Base-by-base conservation (phyloP, 345 rosid species). In the Hypericum perforatum region DNA sequence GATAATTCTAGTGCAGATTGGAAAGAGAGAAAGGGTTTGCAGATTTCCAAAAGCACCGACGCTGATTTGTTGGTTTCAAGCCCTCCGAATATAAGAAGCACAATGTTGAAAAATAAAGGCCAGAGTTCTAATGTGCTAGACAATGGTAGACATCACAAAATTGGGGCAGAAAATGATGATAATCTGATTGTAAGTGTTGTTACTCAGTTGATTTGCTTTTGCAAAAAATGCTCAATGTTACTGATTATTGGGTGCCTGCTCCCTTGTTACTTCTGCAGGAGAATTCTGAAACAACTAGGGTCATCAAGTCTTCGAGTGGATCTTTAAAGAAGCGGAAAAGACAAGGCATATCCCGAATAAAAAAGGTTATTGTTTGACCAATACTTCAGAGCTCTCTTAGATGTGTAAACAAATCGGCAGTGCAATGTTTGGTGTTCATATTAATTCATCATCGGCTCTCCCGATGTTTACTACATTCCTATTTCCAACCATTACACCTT, bases 261-360 rank as follows among this genome's bases (percentile, higher is more conserved):
- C 39, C 8, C 51, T 49, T 41, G 39, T 40, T 55, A 12, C 48
- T 48, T 54, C 50, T 61, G 39, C 9, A 51, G 29, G 65, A 70
- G 83, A 69, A 63, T 58, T 29, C 46, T 15, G 61, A 64, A 45
- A 8, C 71, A 43, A 66, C 50, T 52, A 56, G 40, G 60, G 54
- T 46, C 61, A 70, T 50, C 16, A 82, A 78, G 64, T 73, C 94
- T 71, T 71, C 77, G 22, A 45, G 63, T 63, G 88, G 71, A 74
- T 68, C 85, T 57, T 38, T 58, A 63, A 82, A 85, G 76, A 88
- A 85, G 67, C 76, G 74, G 53, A 87, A 81, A 77, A 82, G 94
- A 72, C 82, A 70, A 78, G 75, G 81, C 72, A 51, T 76, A 49
- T 51, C 85, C 36, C 95, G 90, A 42, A 70, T 83, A 72, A 75